These are phyloP conservation scores for Pouteria glomerata DNA, from an alignment of 148 eudicot genomes.

Conservation along the genomic window DNA sequence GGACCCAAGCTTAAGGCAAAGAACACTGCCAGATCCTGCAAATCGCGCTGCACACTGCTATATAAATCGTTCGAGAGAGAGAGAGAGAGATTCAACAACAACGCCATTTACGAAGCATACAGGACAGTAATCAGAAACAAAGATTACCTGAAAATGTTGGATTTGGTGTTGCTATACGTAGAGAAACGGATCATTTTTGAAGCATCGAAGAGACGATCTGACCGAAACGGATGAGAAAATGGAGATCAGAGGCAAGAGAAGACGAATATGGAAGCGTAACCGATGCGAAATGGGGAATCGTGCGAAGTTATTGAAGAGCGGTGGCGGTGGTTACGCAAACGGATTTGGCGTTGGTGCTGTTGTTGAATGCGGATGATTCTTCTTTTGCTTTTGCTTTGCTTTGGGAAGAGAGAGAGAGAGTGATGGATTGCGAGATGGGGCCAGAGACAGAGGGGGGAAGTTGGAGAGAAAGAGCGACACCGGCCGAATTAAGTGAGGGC, in stretches of 20 bases:
- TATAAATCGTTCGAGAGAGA: background rate
- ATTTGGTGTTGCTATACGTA: background rate
- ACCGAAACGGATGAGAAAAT: background rate
- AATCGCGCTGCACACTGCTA: background rate
- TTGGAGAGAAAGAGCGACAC: background rate
- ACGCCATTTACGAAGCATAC: background rate
- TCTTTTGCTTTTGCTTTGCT: too few species aligned
- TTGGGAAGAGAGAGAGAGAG: background rate
- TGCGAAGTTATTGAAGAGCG: background rate
- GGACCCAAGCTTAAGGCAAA: constrained; percentile 1
- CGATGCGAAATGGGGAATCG: constrained; percentile 10
- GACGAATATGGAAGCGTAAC: background rate
- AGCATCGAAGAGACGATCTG: background rate
- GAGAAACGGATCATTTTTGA: constrained; percentile 8
- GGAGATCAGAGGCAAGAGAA: background rate
- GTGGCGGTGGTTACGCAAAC: constrained; percentile 7
- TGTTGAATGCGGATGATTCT: too few species aligned
- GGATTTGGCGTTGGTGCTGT: too few species aligned
- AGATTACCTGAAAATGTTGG: background rate
- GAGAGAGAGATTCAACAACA: background rate
- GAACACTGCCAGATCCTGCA: background rate
- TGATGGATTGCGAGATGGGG: background rate
- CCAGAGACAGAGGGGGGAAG: background rate
- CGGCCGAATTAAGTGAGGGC: background rate
- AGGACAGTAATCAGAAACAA: background rate